A percentile compares a stretch with the other conserved stretches of the same genome.
phyloP scores from a whole-genome alignment of 495 filamentous ascomycete species.

The Rhizodiscina lignyota region DNA sequence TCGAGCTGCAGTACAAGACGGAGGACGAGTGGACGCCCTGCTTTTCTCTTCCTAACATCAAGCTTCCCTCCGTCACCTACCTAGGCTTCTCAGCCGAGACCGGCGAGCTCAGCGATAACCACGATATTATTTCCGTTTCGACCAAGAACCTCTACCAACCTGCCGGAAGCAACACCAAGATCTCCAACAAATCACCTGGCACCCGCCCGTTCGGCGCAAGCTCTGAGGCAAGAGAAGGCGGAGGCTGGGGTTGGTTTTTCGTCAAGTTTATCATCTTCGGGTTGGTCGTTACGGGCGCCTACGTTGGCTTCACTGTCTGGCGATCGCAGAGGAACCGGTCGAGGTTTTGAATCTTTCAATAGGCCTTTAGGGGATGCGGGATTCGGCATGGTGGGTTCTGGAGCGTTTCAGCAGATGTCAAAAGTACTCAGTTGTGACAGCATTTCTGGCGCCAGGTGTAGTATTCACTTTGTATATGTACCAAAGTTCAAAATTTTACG shows the following conservation, averaged over 20 bases:
- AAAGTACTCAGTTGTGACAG: too few species aligned
- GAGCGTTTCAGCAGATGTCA: too few species aligned
- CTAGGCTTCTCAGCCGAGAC: slow-evolving; percentile 93
- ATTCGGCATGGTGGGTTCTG: too few species aligned
- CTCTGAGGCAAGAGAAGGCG: slow-evolving; percentile 20
- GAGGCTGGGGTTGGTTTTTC: slow-evolving; percentile 88
- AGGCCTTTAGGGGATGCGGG: too few species aligned
- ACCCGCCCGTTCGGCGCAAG: slow-evolving; percentile 7
- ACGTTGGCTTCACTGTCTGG: slow-evolving; percentile 82
- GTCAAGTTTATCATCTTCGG: slow-evolving; percentile 68
- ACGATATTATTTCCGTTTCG: slow-evolving; percentile 83
- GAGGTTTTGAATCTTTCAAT: too few species aligned
- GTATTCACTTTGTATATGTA: too few species aligned
- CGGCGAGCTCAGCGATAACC: slow-evolving; percentile 91
- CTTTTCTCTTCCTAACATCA: slow-evolving; percentile 53
- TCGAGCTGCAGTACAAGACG: slow-evolving; percentile 85
- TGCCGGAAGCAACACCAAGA: slow-evolving; percentile 28
- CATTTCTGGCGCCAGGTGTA: too few species aligned
- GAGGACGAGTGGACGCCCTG: slow-evolving; percentile 80
- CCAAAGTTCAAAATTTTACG: too few species aligned
- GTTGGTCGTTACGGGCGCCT: slow-evolving; percentile 49
- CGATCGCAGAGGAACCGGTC: too few species aligned
- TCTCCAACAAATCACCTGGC: slow-evolving; percentile 19
- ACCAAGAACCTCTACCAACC: slow-evolving; percentile 70
- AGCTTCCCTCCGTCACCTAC: slow-evolving; percentile 81